Evolutionary conservation across 2,329 filamentous ascomycete genomes (phyloP).

Genomic region (Aspergillus candidus): DNA sequence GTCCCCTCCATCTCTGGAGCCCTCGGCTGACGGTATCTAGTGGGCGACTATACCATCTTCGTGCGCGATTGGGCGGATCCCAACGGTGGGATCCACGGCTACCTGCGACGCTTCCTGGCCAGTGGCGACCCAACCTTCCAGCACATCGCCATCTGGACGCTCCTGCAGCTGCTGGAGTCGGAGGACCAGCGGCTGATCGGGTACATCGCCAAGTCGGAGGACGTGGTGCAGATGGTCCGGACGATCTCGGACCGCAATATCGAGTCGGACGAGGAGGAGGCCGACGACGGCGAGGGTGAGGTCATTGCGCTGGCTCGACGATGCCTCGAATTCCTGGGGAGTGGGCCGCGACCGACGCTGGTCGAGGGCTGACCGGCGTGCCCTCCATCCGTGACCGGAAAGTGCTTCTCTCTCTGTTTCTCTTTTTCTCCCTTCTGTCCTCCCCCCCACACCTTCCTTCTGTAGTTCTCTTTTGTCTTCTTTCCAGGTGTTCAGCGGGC

Average conservation of each 20-base stretch:
- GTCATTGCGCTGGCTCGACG: constrained; percentile 85
- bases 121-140: constrained; percentile 97
- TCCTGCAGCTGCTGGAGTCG: constrained; percentile 90
- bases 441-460: constrained; percentile 3
- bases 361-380: constrained; percentile 60
- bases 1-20: too few relatives aligned
- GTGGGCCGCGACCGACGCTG: constrained; percentile 67
- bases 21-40: constrained; percentile 44
- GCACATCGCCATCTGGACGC: constrained; percentile 97
- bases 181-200: constrained; percentile 85
- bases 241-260: constrained; percentile 83
- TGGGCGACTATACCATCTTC: constrained; percentile 95
- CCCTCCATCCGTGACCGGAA: not conserved
- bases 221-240: constrained; percentile 87
- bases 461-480: constrained; percentile 9
- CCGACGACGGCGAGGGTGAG: constrained; percentile 86
- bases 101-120: constrained; percentile 84
- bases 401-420: constrained; percentile 9
- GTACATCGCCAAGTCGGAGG: constrained; percentile 80
- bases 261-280: constrained; percentile 78
- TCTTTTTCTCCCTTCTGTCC: constrained; percentile 9
- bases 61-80: constrained; percentile 90
- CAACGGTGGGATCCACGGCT: constrained; percentile 90
- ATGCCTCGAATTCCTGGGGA: constrained; percentile 79
- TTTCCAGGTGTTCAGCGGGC: constrained; percentile 26